These are phyloP conservation scores for Heliosperma pusillum DNA, from an alignment of 148 eudicot species.

Conservation along the genomic window DNA sequence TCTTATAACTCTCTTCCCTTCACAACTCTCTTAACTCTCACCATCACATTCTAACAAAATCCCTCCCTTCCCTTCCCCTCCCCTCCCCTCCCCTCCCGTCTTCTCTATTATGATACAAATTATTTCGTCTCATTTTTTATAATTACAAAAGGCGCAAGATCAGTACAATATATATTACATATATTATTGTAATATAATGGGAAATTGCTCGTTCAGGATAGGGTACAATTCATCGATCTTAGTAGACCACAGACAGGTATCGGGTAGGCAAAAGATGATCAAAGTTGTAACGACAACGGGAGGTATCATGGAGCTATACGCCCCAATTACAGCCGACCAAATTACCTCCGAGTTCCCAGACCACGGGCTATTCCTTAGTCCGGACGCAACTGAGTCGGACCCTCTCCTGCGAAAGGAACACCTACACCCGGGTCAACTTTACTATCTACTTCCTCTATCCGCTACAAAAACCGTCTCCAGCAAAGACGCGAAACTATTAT, in stretches of 20 bases:
- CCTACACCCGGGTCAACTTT: constrained; percentile 35
- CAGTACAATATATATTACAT: not conserved
- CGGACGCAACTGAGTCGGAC: constrained; percentile 25
- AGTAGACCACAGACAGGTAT: not conserved
- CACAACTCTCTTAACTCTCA: not conserved
- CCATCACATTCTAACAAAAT: not conserved
- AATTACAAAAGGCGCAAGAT: not conserved
- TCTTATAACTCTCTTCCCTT: not conserved
- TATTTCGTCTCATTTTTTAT: not conserved
- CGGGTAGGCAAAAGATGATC: constrained; percentile 24
- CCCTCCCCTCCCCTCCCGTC: not conserved
- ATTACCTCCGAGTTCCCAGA: constrained; percentile 52
- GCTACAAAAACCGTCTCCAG: constrained; percentile 1
- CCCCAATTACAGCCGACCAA: constrained; percentile 49
- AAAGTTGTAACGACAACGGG: constrained; percentile 47
- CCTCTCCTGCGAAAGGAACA: constrained; percentile 34
- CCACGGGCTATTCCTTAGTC: constrained; percentile 37
- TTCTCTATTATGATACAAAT: not conserved
- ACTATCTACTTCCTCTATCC: constrained; percentile 44
- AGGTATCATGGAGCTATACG: constrained; percentile 52
- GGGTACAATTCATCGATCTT: not conserved
- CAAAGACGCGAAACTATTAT: not conserved
- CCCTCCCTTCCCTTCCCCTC: not conserved
- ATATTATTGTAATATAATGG: constrained; percentile 30
- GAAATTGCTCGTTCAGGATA: constrained; percentile 22